Evolutionary conservation across 257 asterid species (phyloP), one percentile per base, ranked within the genome.

Genomic region (Solanum raphanifolium): DNA sequence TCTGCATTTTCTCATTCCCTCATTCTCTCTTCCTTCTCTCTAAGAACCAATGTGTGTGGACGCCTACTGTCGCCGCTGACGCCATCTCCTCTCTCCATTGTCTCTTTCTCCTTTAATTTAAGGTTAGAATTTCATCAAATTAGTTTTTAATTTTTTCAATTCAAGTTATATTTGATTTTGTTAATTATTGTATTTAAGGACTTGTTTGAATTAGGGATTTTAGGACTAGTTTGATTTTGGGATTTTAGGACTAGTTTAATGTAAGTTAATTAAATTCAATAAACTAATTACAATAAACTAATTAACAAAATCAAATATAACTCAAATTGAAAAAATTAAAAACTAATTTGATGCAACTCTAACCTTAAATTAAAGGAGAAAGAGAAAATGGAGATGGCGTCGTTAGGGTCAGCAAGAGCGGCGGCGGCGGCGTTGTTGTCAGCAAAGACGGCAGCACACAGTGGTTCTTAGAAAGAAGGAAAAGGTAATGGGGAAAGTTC

Each of bases 341-440:
- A 52, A 52, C 62, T 52, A 52, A 2, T 16, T 52, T 52, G 62
- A 52, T 52, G 62, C 7, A 52, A 52, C 62, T 2, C 8, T 16
- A 5, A 52, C 23, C 62, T 52, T 52, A 6, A 52, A 52, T 5
- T 16, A 48, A 16, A 52, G 23, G 62, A 52, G 9, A 52, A 16
- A 16, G 7, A 16, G 9, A 52, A 6, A 52, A 52, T 52, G 23
- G 23, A 52, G 3, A 52, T 16, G 18, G 16, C 52, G 16, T 41
- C 13, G 5, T 41, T 41, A 41, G 46, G 46, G 4, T 41, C 13
- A 0, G 5, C 46, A 41, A 41, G 10, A 35, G 38, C 6, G 7
- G 60, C 3, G 7, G 23, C 9, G 3, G 8, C 3, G 9, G 1
- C 23, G 3, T 16, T 16, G 23, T 0, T 1, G 1, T 16, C 4